A percentile compares a stretch with the other conserved stretches of the same genome.
phyloP scores from a whole-genome alignment of 1,284 basidiomycete species.

The Trichosporon ovoides region DNA sequence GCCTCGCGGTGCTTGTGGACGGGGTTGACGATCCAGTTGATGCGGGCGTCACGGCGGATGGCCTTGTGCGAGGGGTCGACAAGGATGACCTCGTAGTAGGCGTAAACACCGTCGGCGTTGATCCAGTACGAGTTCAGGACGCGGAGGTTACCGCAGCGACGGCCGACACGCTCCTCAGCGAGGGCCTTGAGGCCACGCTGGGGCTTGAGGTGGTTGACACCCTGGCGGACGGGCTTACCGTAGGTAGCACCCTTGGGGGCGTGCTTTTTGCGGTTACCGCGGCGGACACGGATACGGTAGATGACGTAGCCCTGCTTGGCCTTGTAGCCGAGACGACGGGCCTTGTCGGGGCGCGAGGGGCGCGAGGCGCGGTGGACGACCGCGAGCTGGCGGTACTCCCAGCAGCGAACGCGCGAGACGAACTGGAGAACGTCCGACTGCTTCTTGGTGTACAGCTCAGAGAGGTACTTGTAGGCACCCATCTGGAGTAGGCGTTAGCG shows the following conservation, averaged over 20 bases:
- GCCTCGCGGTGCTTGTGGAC: slow-evolving; percentile 99
- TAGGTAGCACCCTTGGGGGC: slow-evolving; percentile 97
- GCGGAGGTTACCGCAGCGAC: slow-evolving; percentile 90
- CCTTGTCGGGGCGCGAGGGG: slow-evolving; percentile 98
- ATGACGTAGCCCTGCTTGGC: slow-evolving; percentile 99
- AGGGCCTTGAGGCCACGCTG: slow-evolving; percentile 88
- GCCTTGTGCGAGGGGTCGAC: slow-evolving; percentile 66
- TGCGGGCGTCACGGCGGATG: slow-evolving; percentile 88
- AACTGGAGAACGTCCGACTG: slow-evolving; percentile 85
- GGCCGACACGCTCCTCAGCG: slow-evolving; percentile 97
- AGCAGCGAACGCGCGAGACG: slow-evolving; percentile 96
- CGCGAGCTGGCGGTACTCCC: slow-evolving; percentile 98
- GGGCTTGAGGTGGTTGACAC: slow-evolving; percentile 99
- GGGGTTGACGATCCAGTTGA: slow-evolving; percentile 93
- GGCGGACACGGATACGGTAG: slow-evolving; percentile 95
- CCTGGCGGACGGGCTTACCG: slow-evolving; percentile 99
- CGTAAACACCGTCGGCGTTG: slow-evolving; percentile 99
- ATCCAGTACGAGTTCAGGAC: slow-evolving; percentile 99
- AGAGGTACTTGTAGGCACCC: slow-evolving; percentile 89
- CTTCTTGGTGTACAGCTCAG: slow-evolving; percentile 64
- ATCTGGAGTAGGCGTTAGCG: slow-evolving; percentile 21
- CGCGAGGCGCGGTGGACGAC: slow-evolving; percentile 97
- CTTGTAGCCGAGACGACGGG: slow-evolving; percentile 97
- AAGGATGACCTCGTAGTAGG: slow-evolving; percentile 98
- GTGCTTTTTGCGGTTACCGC: slow-evolving; percentile 99